Conservation (phyloP, 2,329 filamentous ascomycete species). For the Botrytis elliptica region DNA sequence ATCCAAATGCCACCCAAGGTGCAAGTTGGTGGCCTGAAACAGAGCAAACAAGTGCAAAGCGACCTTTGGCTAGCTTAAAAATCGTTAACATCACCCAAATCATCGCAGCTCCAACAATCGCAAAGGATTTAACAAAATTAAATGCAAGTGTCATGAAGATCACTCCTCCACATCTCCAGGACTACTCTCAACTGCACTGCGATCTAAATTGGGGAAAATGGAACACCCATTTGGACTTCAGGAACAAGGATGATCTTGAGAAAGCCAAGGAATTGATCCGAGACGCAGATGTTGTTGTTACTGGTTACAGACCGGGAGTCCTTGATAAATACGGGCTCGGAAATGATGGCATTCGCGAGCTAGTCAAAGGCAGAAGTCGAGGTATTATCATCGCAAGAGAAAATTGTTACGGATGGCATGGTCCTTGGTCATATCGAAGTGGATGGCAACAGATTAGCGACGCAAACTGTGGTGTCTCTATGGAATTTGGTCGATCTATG, state of each 20-base stretch:
- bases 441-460: constrained; percentile 51
- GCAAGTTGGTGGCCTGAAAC: constrained; percentile 25
- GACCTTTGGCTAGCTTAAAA: constrained; percentile 35
- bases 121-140: constrained; percentile 44
- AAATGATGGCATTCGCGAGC: constrained; percentile 42
- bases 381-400: constrained; percentile 39
- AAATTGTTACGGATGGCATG: constrained; percentile 50
- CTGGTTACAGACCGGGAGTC: constrained; percentile 50
- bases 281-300: constrained; percentile 53
- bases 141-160: constrained; percentile 49
- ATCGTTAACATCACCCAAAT: constrained; percentile 45
- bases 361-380: not conserved
- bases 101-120: constrained; percentile 47
- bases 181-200: constrained; percentile 41
- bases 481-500: constrained; percentile 48
- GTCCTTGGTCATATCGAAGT: constrained; percentile 45
- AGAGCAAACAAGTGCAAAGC: not conserved
- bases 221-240: constrained; percentile 49
- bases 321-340: constrained; percentile 46
- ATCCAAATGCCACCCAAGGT: constrained; percentile 24
- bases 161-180: constrained; percentile 43
- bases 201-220: constrained; percentile 48
- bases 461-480: constrained; percentile 45
- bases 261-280: constrained; percentile 45
- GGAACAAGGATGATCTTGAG: constrained; percentile 42